Conservation (phyloP, 164 flowering plant species). For the Litsea cubeba region DNA sequence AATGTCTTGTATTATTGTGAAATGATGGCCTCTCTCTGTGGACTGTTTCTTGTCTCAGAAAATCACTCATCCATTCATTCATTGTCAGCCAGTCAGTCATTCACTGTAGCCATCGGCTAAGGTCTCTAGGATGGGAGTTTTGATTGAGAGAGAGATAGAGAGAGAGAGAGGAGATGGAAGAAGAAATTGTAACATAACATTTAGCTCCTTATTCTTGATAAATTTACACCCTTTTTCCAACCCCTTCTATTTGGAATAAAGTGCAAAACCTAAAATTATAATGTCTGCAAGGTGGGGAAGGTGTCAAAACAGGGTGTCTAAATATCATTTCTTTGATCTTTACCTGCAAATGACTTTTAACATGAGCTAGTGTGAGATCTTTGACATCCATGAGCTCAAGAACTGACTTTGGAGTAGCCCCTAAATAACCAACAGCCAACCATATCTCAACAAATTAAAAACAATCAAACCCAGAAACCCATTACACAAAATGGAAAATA, state of each 20-base stretch:
- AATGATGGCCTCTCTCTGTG: slow-evolving; percentile 44
- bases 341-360: slow-evolving; percentile 78
- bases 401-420: slow-evolving; percentile 80
- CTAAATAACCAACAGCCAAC: slow-evolving; percentile 21
- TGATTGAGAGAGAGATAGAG: slow-evolving; percentile 8
- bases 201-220: not conserved
- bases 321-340: not conserved
- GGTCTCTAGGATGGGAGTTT: slow-evolving; percentile 10
- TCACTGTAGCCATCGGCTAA: slow-evolving; percentile 32
- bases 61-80: slow-evolving; percentile 14
- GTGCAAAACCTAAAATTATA: not conserved
- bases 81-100: slow-evolving; percentile 23
- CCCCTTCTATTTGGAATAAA: not conserved
- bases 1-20: slow-evolving; percentile 46
- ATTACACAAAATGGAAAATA: not conserved
- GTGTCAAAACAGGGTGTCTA: not conserved
- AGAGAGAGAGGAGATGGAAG: slow-evolving; percentile 8
- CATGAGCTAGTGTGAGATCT: slow-evolving; percentile 78
- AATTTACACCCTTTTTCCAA: not conserved
- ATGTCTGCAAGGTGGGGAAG: too few species aligned
- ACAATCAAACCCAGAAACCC: not conserved
- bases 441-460: not conserved
- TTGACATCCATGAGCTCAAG: slow-evolving; percentile 82
- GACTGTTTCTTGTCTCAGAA: slow-evolving; percentile 26
- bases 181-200: not conserved